These are phyloP conservation scores for Rosa hybrid DNA, from an alignment of 331 rosid species.

Conservation along the genomic window DNA sequence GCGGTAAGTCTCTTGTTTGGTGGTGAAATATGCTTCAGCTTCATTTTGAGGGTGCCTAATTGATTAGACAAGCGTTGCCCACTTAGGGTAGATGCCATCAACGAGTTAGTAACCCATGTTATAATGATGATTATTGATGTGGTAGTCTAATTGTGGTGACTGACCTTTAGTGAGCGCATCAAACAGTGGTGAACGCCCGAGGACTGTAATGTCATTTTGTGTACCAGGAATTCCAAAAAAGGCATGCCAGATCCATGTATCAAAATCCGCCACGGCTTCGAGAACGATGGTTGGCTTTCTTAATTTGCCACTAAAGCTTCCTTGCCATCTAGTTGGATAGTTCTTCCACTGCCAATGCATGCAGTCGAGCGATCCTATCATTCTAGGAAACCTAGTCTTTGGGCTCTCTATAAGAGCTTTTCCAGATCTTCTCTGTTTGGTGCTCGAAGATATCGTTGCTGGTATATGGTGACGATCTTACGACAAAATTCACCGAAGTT, in stretches of 20 bases:
- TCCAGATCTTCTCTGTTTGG: neutral
- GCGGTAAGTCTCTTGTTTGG: too few relatives aligned
- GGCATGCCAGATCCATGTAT: slow-evolving; percentile 2
- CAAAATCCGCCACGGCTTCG: neutral
- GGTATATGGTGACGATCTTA: neutral
- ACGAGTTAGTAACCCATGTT: neutral
- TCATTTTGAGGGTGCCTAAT: too few relatives aligned
- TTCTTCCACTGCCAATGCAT: slow-evolving; percentile 6
- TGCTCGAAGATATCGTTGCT: neutral
- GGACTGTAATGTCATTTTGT: slow-evolving; percentile 5
- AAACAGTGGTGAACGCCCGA: neutral
- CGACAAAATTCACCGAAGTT: neutral
- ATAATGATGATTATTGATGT: neutral
- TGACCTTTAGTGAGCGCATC: neutral
- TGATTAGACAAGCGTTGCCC: too few relatives aligned
- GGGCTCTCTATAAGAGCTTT: neutral
- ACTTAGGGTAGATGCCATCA: slow-evolving; percentile 2
- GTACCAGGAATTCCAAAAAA: neutral
- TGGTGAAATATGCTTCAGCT: too few relatives aligned
- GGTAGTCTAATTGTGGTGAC: neutral
- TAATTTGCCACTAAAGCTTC: neutral
- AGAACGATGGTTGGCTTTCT: neutral
- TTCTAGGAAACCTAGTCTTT: neutral
- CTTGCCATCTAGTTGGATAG: neutral
- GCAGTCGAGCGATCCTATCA: neutral